These are phyloP conservation scores for Sutorius australiensis DNA, from an alignment of 768 basidiomycete species.

Conservation along the genomic window DNA sequence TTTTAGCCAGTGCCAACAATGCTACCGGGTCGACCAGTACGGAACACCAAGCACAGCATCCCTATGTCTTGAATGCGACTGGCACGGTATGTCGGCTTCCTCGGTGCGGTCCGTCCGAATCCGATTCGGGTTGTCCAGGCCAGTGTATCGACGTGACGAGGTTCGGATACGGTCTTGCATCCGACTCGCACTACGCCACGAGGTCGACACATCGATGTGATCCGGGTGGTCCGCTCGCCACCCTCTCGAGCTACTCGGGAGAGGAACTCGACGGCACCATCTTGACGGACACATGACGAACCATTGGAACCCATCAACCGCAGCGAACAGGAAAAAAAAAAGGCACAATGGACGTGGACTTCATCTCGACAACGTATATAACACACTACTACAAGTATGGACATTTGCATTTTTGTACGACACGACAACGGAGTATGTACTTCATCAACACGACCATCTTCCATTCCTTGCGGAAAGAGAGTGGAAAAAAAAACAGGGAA, in stretches of 20 bases:
- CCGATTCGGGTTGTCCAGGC: too few species aligned
- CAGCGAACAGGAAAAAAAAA: too few species aligned
- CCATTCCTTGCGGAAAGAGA: constrained; percentile 20
- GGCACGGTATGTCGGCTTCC: too few species aligned
- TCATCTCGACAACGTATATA: background rate
- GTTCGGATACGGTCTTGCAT: too few species aligned
- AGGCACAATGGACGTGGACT: background rate
- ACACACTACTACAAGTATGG: background rate
- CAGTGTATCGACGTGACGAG: too few species aligned
- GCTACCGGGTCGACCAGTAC: too few species aligned
- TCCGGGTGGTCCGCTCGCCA: background rate
- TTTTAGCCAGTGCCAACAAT: background rate
- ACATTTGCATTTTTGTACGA: constrained; percentile 4
- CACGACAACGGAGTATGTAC: constrained; percentile 21
- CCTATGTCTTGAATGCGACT: too few species aligned
- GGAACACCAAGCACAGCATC: too few species aligned
- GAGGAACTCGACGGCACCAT: constrained; percentile 3
- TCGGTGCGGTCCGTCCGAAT: too few species aligned
- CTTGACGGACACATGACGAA: background rate
- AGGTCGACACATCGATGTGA: background rate
- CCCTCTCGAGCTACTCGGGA: background rate
- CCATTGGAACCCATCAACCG: too few species aligned
- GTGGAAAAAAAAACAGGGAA: constrained; percentile 9
- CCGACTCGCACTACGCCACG: too few species aligned
- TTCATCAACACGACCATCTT: constrained; percentile 18